Percentiles rank a stretch among this genome's conserved stretches.
phyloP scores from a whole-genome alignment of 768 basidiomycete genomes.

The Trametes villosa region DNA sequence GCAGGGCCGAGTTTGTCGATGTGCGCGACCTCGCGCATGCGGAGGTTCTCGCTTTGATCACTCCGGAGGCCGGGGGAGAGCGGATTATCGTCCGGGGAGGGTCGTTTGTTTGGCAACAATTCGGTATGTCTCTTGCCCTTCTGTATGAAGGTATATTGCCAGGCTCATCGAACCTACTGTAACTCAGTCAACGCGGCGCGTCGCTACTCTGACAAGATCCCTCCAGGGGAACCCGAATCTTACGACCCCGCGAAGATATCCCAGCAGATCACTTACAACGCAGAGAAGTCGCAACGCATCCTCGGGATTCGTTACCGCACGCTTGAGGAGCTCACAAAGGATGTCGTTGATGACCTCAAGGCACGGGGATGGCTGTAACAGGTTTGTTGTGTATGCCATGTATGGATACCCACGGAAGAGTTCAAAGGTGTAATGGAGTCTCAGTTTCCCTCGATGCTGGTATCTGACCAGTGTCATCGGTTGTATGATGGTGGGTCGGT shows the following conservation, averaged over 20 bases:
- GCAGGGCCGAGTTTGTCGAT: constrained; percentile 39
- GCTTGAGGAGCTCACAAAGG: constrained; percentile 26
- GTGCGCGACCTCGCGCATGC: constrained; percentile 60
- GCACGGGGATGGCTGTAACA: constrained; percentile 2
- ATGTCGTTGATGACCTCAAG: constrained; percentile 27
- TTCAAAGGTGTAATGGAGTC: background rate
- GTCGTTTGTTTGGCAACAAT: constrained; percentile 24
- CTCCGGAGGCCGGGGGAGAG: constrained; percentile 56
- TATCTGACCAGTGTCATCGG: no score
- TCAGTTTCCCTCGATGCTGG: background rate
- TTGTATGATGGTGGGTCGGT: no score
- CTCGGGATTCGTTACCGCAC: constrained; percentile 28
- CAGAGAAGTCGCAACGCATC: constrained; percentile 37
- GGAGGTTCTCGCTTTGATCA: constrained; percentile 55
- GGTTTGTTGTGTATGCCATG: background rate
- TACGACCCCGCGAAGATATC: constrained; percentile 27
- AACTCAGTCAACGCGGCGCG: constrained; percentile 16
- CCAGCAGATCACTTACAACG: constrained; percentile 38
- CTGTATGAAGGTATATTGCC: background rate
- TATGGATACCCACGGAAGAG: background rate
- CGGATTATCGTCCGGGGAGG: constrained; percentile 54
- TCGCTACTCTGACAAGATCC: constrained; percentile 7
- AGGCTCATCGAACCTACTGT: background rate
- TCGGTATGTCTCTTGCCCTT: constrained; percentile 10
- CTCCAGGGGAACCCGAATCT: constrained; percentile 4